A percentile compares a stretch with the other conserved stretches of the same genome.
Conservation (phyloP, 1,284 basidiomycete genomes). For the Meira nashicola region DNA sequence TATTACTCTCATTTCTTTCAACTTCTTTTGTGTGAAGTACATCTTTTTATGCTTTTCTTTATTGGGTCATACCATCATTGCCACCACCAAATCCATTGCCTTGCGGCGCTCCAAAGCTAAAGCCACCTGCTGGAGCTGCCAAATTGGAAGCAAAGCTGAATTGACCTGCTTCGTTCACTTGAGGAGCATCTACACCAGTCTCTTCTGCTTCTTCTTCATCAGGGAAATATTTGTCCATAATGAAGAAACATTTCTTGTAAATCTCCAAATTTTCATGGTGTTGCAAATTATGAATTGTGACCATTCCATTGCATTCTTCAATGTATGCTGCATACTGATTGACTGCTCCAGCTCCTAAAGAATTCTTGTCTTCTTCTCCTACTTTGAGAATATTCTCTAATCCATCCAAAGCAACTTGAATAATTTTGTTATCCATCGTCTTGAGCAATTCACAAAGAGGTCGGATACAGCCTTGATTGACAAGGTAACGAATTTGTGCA, state of each 20-base stretch:
- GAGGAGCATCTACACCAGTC: constrained; percentile 70
- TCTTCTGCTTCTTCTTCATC: constrained; percentile 56
- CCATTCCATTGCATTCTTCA: constrained; percentile 90
- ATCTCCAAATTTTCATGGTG: constrained; percentile 99
- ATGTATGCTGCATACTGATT: constrained; percentile 93
- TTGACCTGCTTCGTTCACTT: constrained; percentile 74
- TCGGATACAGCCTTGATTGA: constrained; percentile 96
- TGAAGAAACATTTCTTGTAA: constrained; percentile 98
- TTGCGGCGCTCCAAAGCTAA: constrained; percentile 31
- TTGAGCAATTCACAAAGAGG: constrained; percentile 91
- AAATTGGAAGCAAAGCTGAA: constrained; percentile 67
- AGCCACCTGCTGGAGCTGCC: constrained; percentile 48
- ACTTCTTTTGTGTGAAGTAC: background rate
- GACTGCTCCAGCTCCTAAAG: constrained; percentile 72
- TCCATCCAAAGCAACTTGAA: constrained; percentile 93
- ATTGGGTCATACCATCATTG: constrained; percentile 18
- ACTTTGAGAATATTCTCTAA: constrained; percentile 98
- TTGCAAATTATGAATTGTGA: constrained; percentile 96
- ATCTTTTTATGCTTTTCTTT: background rate
- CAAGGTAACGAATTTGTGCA: constrained; percentile 94
- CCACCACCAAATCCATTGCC: constrained; percentile 1
- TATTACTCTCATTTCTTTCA: too few species aligned
- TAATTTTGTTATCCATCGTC: constrained; percentile 99
- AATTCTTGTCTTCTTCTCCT: constrained; percentile 89
- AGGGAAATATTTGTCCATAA: constrained; percentile 57